Evolutionary conservation across 192 early-diverging fungal genomes (phyloP).

Genomic region (Geranomyces michiganensis): DNA sequence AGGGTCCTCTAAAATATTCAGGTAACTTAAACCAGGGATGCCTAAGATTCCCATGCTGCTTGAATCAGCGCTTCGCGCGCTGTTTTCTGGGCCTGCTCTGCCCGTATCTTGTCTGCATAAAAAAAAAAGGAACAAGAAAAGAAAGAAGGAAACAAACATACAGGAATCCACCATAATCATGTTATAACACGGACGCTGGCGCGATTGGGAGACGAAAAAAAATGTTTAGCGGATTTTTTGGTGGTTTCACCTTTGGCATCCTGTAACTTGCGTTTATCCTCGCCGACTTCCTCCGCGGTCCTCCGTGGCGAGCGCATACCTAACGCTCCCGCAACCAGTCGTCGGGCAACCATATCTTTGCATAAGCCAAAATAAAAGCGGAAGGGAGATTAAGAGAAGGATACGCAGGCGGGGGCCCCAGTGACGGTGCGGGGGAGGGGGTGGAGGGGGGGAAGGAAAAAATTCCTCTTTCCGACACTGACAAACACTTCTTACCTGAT

Average conservation of each 20-base stretch:
- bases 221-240: not conserved
- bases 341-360: constrained; percentile 75
- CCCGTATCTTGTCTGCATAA: constrained; percentile 10
- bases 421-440: not conserved
- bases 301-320: constrained; percentile 56
- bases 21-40: no score
- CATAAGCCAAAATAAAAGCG: constrained; percentile 48
- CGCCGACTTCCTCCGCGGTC: constrained; percentile 36
- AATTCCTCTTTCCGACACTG: no score
- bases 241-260: constrained; percentile 36
- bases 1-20: no score
- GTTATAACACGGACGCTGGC: not conserved
- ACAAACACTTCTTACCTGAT: constrained; percentile 23
- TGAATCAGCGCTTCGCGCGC: not conserved
- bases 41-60: not conserved
- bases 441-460: no score
- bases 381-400: not conserved
- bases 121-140: not conserved
- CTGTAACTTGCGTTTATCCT: constrained; percentile 42
- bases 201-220: no score
- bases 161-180: not conserved
- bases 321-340: constrained; percentile 74
- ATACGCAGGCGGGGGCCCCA: not conserved
- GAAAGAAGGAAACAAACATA: not conserved
- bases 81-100: not conserved